Base-by-base conservation (phyloP, 1,139 yeast genomes). In the Taphrina confusa region DNA sequence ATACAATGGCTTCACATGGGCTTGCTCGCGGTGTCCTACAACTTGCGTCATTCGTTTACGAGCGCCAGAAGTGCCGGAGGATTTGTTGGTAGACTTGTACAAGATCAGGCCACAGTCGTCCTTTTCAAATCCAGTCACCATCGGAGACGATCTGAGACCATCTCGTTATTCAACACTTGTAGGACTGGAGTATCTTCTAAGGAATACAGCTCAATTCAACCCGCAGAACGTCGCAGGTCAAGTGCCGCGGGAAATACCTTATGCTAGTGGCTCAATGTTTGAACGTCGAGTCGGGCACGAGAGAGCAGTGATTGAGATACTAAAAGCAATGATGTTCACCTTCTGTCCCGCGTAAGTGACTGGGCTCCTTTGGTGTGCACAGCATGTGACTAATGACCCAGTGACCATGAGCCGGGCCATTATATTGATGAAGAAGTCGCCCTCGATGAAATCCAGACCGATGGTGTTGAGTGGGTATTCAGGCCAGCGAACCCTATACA, bases 381-480 rank as follows among this genome's bases (percentile, higher is more conserved):
- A 23, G 18, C 9, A 2, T 18, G 20, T 37, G n/a, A 18, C 42
- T 37, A 16, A 37, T 25, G 23, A 16, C 28, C 4, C 33, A 47
- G 52, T 31, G 52, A 47, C 33, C 52, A 47, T 33, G 52, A 47
- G 20, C 52, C 39, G 4, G 52, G 52, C 8, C 31, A 47, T 11
- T 47, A 47, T 23, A 31, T 56, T 11, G 60, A 56, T 34, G 54
- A 56, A 18, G 54, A 39, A 12, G 20, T 36, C 11, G 60, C 50
- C 4, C 18, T 25, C 25, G 60, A 44, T 4, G 58, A 54, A 14
- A 36, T 46, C 47, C 31, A 16, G 36, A 37, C 37, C 11, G 46
- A 39, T 37, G 56, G 56, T 4, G 33, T 46, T n/a, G 54, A 56
- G 8, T 56, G 54, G 60, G 40, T 46, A 18, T 56, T 44, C 27